These are phyloP conservation scores for Calocybe indica DNA, from an alignment of 768 basidiomycete genomes.

Conservation along the genomic window DNA sequence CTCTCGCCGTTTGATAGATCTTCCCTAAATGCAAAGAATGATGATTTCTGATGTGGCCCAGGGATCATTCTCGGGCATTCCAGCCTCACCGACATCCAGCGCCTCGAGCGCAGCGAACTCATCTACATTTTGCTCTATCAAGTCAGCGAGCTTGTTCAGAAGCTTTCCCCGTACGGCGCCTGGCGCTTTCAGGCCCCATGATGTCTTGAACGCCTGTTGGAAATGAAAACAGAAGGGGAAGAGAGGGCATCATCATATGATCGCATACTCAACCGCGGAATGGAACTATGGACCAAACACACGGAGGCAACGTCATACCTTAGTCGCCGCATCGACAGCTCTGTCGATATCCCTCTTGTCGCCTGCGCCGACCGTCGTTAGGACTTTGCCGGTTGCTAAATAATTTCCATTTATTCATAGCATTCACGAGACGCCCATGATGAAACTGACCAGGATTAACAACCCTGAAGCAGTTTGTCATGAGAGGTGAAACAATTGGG, in stretches of 20 bases:
- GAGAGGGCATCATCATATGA: neutral
- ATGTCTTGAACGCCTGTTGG: slow-evolving; percentile 34
- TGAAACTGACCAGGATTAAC: slow-evolving; percentile 39
- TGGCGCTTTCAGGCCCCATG: slow-evolving; percentile 58
- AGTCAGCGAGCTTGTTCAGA: slow-evolving; percentile 21
- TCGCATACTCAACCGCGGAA: neutral
- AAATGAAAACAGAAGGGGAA: neutral
- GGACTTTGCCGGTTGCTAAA: slow-evolving; percentile 57
- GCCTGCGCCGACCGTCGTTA: slow-evolving; percentile 53
- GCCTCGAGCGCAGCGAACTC: slow-evolving; percentile 22
- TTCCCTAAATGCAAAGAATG: too few relatives aligned
- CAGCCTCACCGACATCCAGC: slow-evolving; percentile 11
- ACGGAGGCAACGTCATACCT: neutral
- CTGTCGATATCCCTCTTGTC: slow-evolving; percentile 66
- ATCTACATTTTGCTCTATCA: slow-evolving; percentile 17
- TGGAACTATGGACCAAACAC: too few relatives aligned
- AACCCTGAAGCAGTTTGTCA: slow-evolving; percentile 30
- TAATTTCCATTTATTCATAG: slow-evolving; percentile 2
- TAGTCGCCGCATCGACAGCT: slow-evolving; percentile 28
- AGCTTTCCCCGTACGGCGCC: slow-evolving; percentile 25
- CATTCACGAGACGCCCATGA: neutral
- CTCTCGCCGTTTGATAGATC: too few relatives aligned
- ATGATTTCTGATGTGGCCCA: too few relatives aligned
- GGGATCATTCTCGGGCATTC: too few relatives aligned
- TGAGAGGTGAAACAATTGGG: neutral